Base-by-base conservation (phyloP, 139 green algal genomes). In the Zygnema cylindricum region DNA sequence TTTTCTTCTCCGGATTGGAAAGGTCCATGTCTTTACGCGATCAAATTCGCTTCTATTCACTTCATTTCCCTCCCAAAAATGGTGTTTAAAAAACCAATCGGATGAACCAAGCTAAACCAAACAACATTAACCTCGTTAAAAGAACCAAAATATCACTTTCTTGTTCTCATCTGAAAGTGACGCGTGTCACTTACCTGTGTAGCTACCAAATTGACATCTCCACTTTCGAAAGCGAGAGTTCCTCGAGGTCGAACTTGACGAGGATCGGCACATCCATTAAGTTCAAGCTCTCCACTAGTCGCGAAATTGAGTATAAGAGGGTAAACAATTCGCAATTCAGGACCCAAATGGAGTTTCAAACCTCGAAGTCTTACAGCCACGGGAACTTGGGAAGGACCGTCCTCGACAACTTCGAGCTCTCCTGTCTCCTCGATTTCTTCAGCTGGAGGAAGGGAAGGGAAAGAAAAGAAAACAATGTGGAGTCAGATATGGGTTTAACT, bases 131-230 rank as follows among this genome's bases (percentile, higher is more conserved):
- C n/a, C n/a, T n/a, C n/a, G n/a, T n/a, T n/a, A n/a, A n/a, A n/a
- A n/a, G n/a, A n/a, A n/a, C n/a, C n/a, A n/a, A n/a, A n/a, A n/a
- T n/a, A n/a, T n/a, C n/a, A n/a, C n/a, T n/a, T n/a, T n/a, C n/a
- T n/a, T n/a, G n/a, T n/a, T n/a, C n/a, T n/a, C n/a, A n/a, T n/a
- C n/a, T n/a, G n/a, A n/a, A n/a, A n/a, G n/a, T n/a, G n/a, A n/a
- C n/a, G n/a, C n/a, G n/a, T n/a, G n/a, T n/a, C n/a, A n/a, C n/a
- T 55, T 41, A 98, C 94, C 94, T 98, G 96, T 7, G 96, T 98
- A 1, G 97, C 97, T 84, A 99, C 93, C 55, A 99, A 91, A 92
- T 99, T 99, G 79, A 99, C 93, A 35, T 97, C 94, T 39, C 96
- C 96, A 77, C 90, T 91, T 55, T 97, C 94, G 32, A 98, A 95